These are phyloP conservation scores for Boechera stricta DNA, from an alignment of 345 rosid genomes.

Conservation along the genomic window DNA sequence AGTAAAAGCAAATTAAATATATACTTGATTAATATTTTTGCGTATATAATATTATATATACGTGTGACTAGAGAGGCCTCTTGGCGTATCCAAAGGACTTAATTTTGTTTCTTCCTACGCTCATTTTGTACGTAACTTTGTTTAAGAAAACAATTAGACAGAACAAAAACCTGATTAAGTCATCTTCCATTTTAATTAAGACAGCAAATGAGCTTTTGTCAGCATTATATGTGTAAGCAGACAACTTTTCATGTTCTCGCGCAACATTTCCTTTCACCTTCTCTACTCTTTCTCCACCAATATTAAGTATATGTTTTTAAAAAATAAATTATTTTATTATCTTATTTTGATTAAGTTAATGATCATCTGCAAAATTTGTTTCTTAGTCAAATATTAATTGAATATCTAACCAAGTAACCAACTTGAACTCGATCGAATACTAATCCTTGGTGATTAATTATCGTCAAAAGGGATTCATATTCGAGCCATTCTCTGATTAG, in stretches of 20 bases:
- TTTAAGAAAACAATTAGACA: conserved; percentile 42
- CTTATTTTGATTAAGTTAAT: background rate
- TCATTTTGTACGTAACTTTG: conserved; percentile 32
- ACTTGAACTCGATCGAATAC: conserved; percentile 4
- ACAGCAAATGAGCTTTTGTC: conserved; percentile 31
- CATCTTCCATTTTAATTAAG: conserved; percentile 42
- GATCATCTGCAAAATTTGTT: conserved; percentile 17
- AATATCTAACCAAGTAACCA: conserved; percentile 11
- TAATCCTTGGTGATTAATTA: conserved; percentile 4
- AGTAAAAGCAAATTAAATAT: background rate
- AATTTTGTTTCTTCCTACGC: conserved; percentile 15
- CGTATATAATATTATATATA: background rate
- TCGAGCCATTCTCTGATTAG: background rate
- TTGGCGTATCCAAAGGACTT: conserved; percentile 45
- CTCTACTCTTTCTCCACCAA: conserved; percentile 20
- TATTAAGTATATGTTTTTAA: background rate
- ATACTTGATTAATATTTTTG: background rate
- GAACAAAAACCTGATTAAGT: conserved; percentile 43
- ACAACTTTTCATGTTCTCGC: conserved; percentile 48
- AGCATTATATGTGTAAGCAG: conserved; percentile 45
- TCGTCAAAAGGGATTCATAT: background rate
- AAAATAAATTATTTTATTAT: background rate
- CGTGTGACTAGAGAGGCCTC: conserved; percentile 36
- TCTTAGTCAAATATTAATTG: conserved; percentile 12
- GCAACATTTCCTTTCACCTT: conserved; percentile 39